phyloP scores from a whole-genome alignment of 2,329 filamentous ascomycete species.

The Stemphylium beticola region DNA sequence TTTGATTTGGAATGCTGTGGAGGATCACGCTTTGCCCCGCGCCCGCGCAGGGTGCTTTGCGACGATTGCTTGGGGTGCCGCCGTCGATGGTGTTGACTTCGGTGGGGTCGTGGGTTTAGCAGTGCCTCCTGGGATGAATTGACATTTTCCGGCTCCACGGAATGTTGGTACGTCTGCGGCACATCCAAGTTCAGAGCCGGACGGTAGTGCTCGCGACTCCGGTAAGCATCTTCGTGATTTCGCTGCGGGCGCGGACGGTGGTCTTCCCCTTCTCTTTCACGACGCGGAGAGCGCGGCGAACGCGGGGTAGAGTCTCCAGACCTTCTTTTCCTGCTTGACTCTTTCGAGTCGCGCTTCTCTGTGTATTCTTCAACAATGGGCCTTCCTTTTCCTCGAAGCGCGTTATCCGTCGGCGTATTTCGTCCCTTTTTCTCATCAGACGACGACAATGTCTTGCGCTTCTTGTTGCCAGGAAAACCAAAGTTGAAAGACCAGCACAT shows the following conservation, averaged over 20 bases:
- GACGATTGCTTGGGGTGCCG: constrained; percentile 43
- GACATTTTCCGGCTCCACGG: constrained; percentile 29
- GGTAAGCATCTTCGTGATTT: constrained; percentile 22
- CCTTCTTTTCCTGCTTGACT: constrained; percentile 32
- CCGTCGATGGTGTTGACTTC: constrained; percentile 40
- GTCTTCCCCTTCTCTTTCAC: constrained; percentile 30
- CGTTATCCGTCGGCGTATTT: constrained; percentile 27
- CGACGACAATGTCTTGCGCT: constrained; percentile 36
- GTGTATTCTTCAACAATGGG: constrained; percentile 30
- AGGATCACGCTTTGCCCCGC: constrained; percentile 46
- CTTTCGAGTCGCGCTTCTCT: constrained; percentile 43
- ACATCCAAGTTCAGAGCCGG: constrained; percentile 35
- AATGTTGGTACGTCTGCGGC: constrained; percentile 37
- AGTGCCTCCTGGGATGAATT: constrained; percentile 45
- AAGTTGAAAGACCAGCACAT: constrained; percentile 49
- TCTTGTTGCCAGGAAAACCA: constrained; percentile 38
- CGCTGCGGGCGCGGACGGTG: constrained; percentile 28
- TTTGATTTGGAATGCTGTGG: constrained; percentile 41
- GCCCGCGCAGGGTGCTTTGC: constrained; percentile 43
- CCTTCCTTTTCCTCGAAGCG: constrained; percentile 33
- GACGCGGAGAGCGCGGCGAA: constrained; percentile 32
- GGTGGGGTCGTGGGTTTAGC: constrained; percentile 45
- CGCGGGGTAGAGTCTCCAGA: constrained; percentile 27
- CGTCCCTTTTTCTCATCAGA: constrained; percentile 40
- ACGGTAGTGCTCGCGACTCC: constrained; percentile 25